Conservation (phyloP, 2,329 filamentous ascomycete genomes). For the Alternaria ventricosa region DNA sequence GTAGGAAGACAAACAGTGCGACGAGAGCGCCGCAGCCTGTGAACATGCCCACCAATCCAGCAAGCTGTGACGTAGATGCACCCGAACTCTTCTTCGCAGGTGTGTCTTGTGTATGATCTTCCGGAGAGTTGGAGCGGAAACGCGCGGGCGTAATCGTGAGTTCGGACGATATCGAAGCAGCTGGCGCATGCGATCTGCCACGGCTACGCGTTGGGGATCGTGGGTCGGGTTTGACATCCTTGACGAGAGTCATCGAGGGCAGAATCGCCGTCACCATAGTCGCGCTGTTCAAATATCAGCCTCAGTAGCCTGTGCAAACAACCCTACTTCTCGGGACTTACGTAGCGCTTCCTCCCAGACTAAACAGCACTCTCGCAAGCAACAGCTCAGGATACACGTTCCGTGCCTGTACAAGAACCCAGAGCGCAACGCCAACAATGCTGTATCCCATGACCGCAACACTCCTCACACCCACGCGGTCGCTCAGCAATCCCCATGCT, state of each 20-base stretch:
- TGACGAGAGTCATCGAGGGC: slow-evolving; percentile 66
- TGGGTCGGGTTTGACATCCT: slow-evolving; percentile 31
- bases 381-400: slow-evolving; percentile 91
- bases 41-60: slow-evolving; percentile 89
- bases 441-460: slow-evolving; percentile 76
- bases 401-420: slow-evolving; percentile 81
- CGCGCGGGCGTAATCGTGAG: slow-evolving; percentile 73
- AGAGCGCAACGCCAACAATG: slow-evolving; percentile 78
- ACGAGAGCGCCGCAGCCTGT: slow-evolving; percentile 91
- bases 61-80: slow-evolving; percentile 68
- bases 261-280: slow-evolving; percentile 98
- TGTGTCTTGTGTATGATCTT: slow-evolving; percentile 19
- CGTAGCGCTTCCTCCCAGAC: slow-evolving; percentile 87
- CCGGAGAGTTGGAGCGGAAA: slow-evolving; percentile 47
- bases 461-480: slow-evolving; percentile 74
- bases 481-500: slow-evolving; percentile 77
- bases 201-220: slow-evolving; percentile 33
- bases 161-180: slow-evolving; percentile 75
- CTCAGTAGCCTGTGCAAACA: neutral
- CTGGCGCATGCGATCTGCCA: slow-evolving; percentile 62
- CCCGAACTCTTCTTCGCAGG: slow-evolving; percentile 28
- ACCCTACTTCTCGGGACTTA: slow-evolving; percentile 49
- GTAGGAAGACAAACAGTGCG: slow-evolving; percentile 81
- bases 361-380: slow-evolving; percentile 84
- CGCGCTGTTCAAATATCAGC: slow-evolving; percentile 51